A percentile compares a stretch with the other conserved stretches of the same genome.
Evolutionary conservation across 139 green algal genomes (phyloP).

Genomic region (Haematococcus lacustris): DNA sequence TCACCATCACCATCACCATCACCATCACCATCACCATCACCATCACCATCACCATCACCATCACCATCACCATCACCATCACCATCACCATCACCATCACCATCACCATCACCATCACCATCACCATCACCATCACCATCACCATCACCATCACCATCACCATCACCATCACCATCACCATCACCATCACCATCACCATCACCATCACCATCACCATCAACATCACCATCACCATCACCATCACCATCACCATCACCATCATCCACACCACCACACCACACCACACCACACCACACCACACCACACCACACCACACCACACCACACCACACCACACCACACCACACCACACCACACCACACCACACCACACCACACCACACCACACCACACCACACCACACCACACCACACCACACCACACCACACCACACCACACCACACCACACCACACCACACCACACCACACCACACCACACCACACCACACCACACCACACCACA

Average conservation of each 20-base stretch:
- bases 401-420: too few relatives aligned
- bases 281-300: too few relatives aligned
- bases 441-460: too few relatives aligned
- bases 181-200: slow-evolving; percentile 5
- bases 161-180: slow-evolving; percentile 8
- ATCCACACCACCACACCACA: too few relatives aligned
- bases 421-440: too few relatives aligned
- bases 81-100: slow-evolving; percentile 7
- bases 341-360: slow-evolving; percentile 3
- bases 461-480: too few relatives aligned
- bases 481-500: too few relatives aligned
- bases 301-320: slow-evolving; percentile 5
- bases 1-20: not conserved
- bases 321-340: slow-evolving; percentile 3
- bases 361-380: not conserved
- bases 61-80: slow-evolving; percentile 7
- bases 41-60: not conserved
- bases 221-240: slow-evolving; percentile 1
- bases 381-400: too few relatives aligned
- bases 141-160: slow-evolving; percentile 7
- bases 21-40: slow-evolving; percentile 1
- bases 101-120: slow-evolving; percentile 8
- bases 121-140: slow-evolving; percentile 5
- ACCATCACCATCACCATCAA: slow-evolving; percentile 9
- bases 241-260: not conserved